Conservation (phyloP, 371 early-diverging fungal species). For the Mucor sp. region DNA sequence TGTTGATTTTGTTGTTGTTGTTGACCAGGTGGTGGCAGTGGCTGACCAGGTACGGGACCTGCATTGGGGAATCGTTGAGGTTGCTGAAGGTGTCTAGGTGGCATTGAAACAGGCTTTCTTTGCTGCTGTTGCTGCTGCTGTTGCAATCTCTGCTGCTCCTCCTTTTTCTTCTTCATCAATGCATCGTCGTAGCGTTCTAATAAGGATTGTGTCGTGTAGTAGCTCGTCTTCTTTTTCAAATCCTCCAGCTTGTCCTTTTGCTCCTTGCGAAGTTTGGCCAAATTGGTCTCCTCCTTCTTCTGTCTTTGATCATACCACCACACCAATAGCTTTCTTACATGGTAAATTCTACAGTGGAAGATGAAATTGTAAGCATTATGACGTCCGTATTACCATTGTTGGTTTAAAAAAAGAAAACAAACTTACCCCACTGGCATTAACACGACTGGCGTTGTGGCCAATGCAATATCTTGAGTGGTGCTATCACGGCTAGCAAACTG, state of each 20-base stretch:
- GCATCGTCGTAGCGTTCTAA: slow-evolving; percentile 84
- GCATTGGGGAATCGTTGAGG: background rate
- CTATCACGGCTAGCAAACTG: slow-evolving; percentile 11
- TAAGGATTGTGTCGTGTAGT: slow-evolving; percentile 85
- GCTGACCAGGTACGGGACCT: slow-evolving; percentile 1
- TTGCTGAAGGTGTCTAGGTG: slow-evolving; percentile 3
- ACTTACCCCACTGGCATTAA: slow-evolving; percentile 27
- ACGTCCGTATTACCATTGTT: background rate
- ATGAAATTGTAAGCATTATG: background rate
- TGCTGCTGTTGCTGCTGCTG: slow-evolving; percentile 16
- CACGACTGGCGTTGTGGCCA: slow-evolving; percentile 53
- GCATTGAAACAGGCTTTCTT: slow-evolving; percentile 24
- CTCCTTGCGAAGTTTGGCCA: slow-evolving; percentile 55
- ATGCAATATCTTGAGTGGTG: background rate
- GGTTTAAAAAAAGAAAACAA: too few relatives aligned
- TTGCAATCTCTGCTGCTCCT: slow-evolving; percentile 5
- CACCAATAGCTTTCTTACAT: slow-evolving; percentile 48
- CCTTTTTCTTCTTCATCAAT: slow-evolving; percentile 24
- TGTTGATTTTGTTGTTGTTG: slow-evolving; percentile 14
- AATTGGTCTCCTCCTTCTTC: slow-evolving; percentile 57
- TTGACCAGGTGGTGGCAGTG: slow-evolving; percentile 4
- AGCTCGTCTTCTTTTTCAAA: slow-evolving; percentile 86
- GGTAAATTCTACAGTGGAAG: slow-evolving; percentile 22
- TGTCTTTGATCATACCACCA: slow-evolving; percentile 64
- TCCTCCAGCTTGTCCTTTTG: slow-evolving; percentile 81